A percentile compares a stretch with the other conserved stretches of the same genome.
These are phyloP conservation scores for Henningerozyma blattae DNA, from an alignment of 805 yeast species.

Conservation along the genomic window DNA sequence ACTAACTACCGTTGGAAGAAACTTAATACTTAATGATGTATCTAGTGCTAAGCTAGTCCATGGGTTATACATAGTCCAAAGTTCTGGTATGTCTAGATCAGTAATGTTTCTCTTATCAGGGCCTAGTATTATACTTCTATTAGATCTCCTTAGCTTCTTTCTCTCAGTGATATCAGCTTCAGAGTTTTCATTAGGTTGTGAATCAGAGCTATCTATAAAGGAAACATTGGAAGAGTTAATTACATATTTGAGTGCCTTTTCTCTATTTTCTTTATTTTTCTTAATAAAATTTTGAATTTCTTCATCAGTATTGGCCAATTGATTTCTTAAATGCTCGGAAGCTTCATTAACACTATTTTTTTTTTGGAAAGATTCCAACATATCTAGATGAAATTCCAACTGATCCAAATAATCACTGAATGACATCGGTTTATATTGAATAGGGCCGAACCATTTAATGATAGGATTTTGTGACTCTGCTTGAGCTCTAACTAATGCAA, in stretches of 20 bases:
- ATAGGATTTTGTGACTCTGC: constrained; percentile 34
- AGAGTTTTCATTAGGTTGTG: too few relatives aligned
- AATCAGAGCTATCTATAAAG: neutral
- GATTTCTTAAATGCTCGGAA: constrained; percentile 2
- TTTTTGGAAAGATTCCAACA: constrained; percentile 16
- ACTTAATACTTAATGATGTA: constrained; percentile 24
- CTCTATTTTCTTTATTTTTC: constrained; percentile 10
- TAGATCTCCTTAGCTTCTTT: too few relatives aligned
- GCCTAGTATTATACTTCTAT: constrained; percentile 13
- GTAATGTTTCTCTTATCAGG: constrained; percentile 9
- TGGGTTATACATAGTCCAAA: constrained; percentile 25
- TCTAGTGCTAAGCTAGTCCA: constrained; percentile 26
- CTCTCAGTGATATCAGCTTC: too few relatives aligned
- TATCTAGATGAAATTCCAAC: constrained; percentile 21
- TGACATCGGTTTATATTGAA: constrained; percentile 40
- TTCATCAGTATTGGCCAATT: constrained; percentile 8
- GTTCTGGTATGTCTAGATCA: constrained; percentile 17
- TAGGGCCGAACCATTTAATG: constrained; percentile 59
- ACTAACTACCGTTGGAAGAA: constrained; percentile 21
- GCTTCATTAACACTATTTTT: constrained; percentile 5
- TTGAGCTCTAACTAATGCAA: constrained; percentile 31
- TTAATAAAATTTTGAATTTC: constrained; percentile 8
- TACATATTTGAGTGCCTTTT: constrained; percentile 3
- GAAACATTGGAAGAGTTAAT: neutral
- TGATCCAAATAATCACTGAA: constrained; percentile 27